phyloP scores from a whole-genome alignment of 2,329 filamentous ascomycete genomes.

The Ophiognomonia clavigignenti-juglandacearum region DNA sequence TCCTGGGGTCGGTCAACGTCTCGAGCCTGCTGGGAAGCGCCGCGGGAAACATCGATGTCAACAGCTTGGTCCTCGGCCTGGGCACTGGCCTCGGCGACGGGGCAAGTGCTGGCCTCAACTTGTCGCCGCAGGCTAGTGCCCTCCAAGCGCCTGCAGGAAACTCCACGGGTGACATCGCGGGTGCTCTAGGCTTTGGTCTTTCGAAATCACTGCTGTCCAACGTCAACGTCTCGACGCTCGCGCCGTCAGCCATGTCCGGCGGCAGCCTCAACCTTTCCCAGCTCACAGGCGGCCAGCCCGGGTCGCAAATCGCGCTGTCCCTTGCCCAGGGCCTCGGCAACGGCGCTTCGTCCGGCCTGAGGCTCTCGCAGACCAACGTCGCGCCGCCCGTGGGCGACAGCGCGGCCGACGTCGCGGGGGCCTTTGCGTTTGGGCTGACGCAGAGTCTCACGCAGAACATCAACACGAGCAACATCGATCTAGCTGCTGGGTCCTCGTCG shows the following conservation, averaged over 20 bases:
- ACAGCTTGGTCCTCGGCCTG: background rate
- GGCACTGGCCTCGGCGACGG: slow-evolving; percentile 17
- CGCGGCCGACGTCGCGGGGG: no score
- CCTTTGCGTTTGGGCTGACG: no score
- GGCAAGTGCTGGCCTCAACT: slow-evolving; percentile 14
- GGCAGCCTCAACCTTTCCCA: no score
- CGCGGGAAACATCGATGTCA: slow-evolving; percentile 6
- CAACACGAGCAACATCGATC: no score
- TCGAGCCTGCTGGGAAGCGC: slow-evolving; percentile 7
- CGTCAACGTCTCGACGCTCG: slow-evolving; percentile 14
- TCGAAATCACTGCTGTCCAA: slow-evolving; percentile 22
- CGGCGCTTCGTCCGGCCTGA: no score
- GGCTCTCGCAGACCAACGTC: no score
- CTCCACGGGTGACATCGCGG: slow-evolving; percentile 16
- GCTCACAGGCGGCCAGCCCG: no score
- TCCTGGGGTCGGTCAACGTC: slow-evolving; percentile 23
- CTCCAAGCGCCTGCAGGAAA: slow-evolving; percentile 6
- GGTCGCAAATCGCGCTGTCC: no score
- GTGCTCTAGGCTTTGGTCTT: slow-evolving; percentile 25
- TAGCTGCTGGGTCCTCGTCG: no score
- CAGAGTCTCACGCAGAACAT: slow-evolving; percentile 17
- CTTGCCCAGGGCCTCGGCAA: no score
- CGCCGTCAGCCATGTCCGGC: no score
- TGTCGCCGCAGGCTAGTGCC: slow-evolving; percentile 2
- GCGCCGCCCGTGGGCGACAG: no score